Evolutionary conservation across 176 grass and related monocot species (phyloP).

Genomic region (Hsuehochloa calcarea): DNA sequence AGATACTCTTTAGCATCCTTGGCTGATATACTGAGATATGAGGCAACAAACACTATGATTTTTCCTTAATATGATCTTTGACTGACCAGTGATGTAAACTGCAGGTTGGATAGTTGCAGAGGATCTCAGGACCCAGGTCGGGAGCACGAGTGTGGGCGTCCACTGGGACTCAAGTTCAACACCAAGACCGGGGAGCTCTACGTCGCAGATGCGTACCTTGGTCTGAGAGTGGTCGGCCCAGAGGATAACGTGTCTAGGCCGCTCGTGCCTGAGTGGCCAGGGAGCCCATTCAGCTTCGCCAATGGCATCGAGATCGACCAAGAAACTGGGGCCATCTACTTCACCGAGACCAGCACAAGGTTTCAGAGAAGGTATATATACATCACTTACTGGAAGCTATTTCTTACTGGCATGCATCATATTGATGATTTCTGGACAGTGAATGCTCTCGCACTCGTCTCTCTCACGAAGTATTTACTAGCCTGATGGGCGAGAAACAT

Average conservation of each 20-base stretch:
- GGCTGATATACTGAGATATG: not conserved
- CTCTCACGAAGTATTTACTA: not conserved
- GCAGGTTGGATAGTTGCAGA: slow-evolving; percentile 59
- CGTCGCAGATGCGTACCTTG: slow-evolving; percentile 72
- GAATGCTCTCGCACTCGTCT: not conserved
- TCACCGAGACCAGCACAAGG: slow-evolving; percentile 65
- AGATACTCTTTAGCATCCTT: not conserved
- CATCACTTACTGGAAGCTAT: no score
- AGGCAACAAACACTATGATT: not conserved
- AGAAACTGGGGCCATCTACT: slow-evolving; percentile 54
- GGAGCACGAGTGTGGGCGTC: slow-evolving; percentile 80
- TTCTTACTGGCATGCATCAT: not conserved
- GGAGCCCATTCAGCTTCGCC: slow-evolving; percentile 43
- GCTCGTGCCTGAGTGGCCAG: slow-evolving; percentile 32
- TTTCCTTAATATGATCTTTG: not conserved
- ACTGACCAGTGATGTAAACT: not conserved
- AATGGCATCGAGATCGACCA: slow-evolving; percentile 75
- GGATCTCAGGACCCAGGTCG: slow-evolving; percentile 45
- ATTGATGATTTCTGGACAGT: not conserved
- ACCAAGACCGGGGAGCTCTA: slow-evolving; percentile 45
- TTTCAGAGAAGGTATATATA: slow-evolving; percentile 66
- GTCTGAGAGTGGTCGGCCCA: slow-evolving; percentile 39
- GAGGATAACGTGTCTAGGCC: slow-evolving; percentile 32
- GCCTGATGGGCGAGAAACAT: not conserved
- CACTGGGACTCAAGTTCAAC: slow-evolving; percentile 69